phyloP scores from a whole-genome alignment of 106 monocot genomes.

The Phalaenopsis aphrodite region DNA sequence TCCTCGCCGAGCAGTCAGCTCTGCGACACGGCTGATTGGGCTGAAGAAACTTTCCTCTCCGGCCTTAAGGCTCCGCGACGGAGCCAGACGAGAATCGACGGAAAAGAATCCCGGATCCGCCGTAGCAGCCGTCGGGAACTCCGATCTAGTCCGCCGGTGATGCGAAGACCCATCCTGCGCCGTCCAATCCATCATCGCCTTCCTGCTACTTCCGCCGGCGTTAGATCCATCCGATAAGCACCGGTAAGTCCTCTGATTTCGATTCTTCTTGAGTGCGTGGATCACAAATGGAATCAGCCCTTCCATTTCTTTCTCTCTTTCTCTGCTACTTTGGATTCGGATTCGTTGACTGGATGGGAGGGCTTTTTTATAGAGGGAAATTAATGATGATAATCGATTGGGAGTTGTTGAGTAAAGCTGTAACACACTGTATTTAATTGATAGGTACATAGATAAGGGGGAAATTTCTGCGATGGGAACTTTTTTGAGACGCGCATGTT shows the following conservation, averaged over 20 bases:
- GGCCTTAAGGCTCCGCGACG: neutral
- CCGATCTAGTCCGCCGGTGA: slow-evolving; percentile 13
- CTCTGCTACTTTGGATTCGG: neutral
- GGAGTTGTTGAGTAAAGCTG: neutral
- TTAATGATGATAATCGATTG: neutral
- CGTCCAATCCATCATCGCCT: neutral
- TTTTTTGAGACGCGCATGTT: no score
- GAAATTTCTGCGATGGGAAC: no score
- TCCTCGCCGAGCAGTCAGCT: neutral
- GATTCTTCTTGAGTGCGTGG: slow-evolving; percentile 7
- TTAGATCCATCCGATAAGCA: slow-evolving; percentile 2
- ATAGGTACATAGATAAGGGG: no score
- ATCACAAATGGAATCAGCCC: slow-evolving; percentile 6
- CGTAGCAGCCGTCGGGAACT: neutral
- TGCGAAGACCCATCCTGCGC: slow-evolving; percentile 8
- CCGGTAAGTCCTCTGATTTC: neutral
- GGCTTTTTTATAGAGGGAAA: neutral
- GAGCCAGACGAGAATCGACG: slow-evolving; percentile 2
- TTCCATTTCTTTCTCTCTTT: neutral
- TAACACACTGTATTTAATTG: neutral
- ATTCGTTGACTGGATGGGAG: neutral
- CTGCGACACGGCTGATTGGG: no score
- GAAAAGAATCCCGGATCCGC: neutral
- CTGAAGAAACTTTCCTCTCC: neutral
- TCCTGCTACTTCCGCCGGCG: slow-evolving; percentile 4